Evolutionary conservation across 495 filamentous ascomycete species (phyloP), one percentile per base, ranked within the genome.

Genomic region (Tuber calosporum): DNA sequence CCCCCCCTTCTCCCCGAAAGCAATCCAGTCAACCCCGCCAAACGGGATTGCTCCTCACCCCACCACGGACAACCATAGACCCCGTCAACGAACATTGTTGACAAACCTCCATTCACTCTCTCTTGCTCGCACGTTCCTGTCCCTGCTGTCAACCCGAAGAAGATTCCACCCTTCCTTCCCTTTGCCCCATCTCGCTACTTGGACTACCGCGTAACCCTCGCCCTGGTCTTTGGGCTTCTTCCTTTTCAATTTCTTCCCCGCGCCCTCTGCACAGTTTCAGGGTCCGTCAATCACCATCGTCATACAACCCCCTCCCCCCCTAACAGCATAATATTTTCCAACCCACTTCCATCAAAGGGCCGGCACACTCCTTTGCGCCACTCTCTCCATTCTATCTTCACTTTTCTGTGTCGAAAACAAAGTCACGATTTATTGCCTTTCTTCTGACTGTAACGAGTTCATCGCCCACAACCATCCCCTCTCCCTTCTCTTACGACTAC

Each of bases 321-420:
- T 66, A 78, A 67, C 70, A 62, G 70, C 69, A 74, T 78, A 78
- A 78, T 58, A 58, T 58, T 58, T 58, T 58, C 72, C 40, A 78
- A 78, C 75, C 75, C 66, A 78, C 48, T 58, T 58, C 48, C 48
- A 58, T 58, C 30, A 58, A 58, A 58, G 48, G 30, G 71, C 75
- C 68, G 78, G 75, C 77, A 74, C 77, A 74, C 73, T 78, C 72
- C 75, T 79, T 41, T 78, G 75, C 77, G 75, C 76, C 77, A 71
- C 77, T 71, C 40, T 69, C 8, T 41, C 20, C 40, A 41, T 69
- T 26, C 66, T 68, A 69, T 67, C 69, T 69, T 78, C 75, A 70
- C 76, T 70, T 73, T 40, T 72, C 62, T 72, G 72, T 74, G 74
- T 72, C 68, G 69, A 76, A 75, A 72, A 22, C 34, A 42, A 73